Base-by-base conservation (phyloP, 306 rosid species). In the Lathyrus tuberosus region DNA sequence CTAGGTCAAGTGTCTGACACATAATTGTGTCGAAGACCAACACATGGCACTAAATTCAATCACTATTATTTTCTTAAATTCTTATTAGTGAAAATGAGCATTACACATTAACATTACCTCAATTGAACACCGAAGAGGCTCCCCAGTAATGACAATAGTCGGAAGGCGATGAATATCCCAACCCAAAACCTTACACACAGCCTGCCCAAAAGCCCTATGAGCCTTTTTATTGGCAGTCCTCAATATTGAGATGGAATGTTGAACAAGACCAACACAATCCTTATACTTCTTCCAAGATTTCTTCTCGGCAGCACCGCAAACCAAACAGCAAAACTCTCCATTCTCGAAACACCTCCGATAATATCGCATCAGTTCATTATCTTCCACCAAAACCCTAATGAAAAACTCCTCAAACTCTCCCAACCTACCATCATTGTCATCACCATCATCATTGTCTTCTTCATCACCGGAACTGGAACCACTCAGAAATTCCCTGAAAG, bases 161-260 rank as follows among this genome's bases (percentile, higher is more conserved):
- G 95, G 95, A 85, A 89, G 82, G 47, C 82, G 35, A 48, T 79
- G 65, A 9, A 81, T 28, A 81, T 92, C 96, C 96, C 92, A 92
- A 30, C 92, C 96, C 37, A 92, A 46, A 82, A 89, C 86, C 79
- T 70, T 83, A 61, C 92, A 89, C 48, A 91, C 60, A 1, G 78
- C 88, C 40, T 57, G 70, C 4, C 86, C 97, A 59, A 89, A 85
- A 56, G 85, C 89, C 71, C 82, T 63, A 8, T 92, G 98, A 31
- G 83, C 90, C 49, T 30, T 37, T 65, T 57, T 87, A 62, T 77
- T 86, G 64, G 13, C 37, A 0, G 85, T 77, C 67, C 76, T 83
- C 8, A 76, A 38, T 38, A 86, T 70, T 0, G 83, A 30, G 63
- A 65, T 71, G 0, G 90, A 75, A 77, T 89, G 98, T 17, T 86